phyloP scores from a whole-genome alignment of 2,329 filamentous ascomycete species.

The Penicillium decumbens region DNA sequence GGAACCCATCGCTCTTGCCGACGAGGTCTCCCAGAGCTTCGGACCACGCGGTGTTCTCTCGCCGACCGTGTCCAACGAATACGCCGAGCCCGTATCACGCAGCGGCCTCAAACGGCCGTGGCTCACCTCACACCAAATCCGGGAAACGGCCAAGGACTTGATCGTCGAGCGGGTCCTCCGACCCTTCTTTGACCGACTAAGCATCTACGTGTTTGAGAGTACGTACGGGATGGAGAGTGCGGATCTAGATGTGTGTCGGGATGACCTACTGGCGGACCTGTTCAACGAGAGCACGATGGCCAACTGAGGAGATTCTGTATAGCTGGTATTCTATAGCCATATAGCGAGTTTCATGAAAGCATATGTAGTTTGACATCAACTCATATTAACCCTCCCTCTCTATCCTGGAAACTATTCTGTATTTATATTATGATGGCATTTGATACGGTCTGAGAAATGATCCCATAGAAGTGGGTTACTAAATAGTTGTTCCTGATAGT shows the following conservation, averaged over 20 bases:
- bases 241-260: constrained; percentile 61
- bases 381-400: not conserved
- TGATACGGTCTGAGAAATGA: too few species aligned
- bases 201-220: constrained; percentile 88
- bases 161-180: constrained; percentile 72
- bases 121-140: constrained; percentile 46
- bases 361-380: not conserved
- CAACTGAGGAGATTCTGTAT: constrained; percentile 25
- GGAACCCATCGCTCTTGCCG: constrained; percentile 70
- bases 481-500: too few species aligned
- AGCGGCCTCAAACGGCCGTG: constrained; percentile 38
- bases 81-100: constrained; percentile 25
- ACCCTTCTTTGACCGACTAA: constrained; percentile 86
- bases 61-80: constrained; percentile 24
- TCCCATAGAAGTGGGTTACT: too few species aligned
- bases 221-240: constrained; percentile 76
- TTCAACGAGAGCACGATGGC: constrained; percentile 68
- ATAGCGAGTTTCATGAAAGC: not conserved
- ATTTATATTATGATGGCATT: too few species aligned
- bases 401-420: too few species aligned
- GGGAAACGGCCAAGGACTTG: constrained; percentile 53
- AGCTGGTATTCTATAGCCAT: constrained; percentile 3
- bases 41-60: constrained; percentile 43
- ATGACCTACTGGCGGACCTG: constrained; percentile 64
- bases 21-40: constrained; percentile 76